These are phyloP conservation scores for Scorias spongiosa DNA, from an alignment of 2,329 filamentous ascomycete species.

Conservation along the genomic window DNA sequence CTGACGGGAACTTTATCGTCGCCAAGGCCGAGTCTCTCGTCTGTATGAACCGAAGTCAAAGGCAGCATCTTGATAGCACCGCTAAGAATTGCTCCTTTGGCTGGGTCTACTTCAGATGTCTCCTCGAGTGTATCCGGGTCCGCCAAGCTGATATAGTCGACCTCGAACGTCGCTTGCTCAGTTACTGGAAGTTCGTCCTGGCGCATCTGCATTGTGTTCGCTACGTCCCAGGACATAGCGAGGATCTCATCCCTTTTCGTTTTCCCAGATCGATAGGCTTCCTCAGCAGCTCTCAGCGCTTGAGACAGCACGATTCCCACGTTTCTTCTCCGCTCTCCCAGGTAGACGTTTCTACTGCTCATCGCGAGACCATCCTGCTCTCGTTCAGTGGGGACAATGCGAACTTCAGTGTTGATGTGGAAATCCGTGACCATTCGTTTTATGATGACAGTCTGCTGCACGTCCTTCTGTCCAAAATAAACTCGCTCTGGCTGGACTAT, in stretches of 20 bases:
- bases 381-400: slow-evolving; percentile 58
- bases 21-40: slow-evolving; percentile 58
- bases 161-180: slow-evolving; percentile 56
- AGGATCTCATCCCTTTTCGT: slow-evolving; percentile 52
- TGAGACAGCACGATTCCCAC: slow-evolving; percentile 58
- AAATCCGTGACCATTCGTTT: slow-evolving; percentile 79
- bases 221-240: slow-evolving; percentile 49
- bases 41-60: slow-evolving; percentile 51
- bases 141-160: slow-evolving; percentile 86
- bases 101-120: slow-evolving; percentile 52
- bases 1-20: slow-evolving; percentile 62
- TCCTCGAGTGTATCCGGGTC: slow-evolving; percentile 76
- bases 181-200: slow-evolving; percentile 46
- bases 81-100: slow-evolving; percentile 67
- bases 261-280: slow-evolving; percentile 42
- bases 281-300: slow-evolving; percentile 56
- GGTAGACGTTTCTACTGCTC: slow-evolving; percentile 86
- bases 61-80: slow-evolving; percentile 83
- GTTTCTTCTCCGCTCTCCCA: slow-evolving; percentile 57
- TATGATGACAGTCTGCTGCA: slow-evolving; percentile 89
- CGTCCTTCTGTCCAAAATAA: slow-evolving; percentile 95
- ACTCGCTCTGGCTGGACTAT: slow-evolving; percentile 63
- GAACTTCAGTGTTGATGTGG: slow-evolving; percentile 58
- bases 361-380: slow-evolving; percentile 74
- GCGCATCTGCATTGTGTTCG: slow-evolving; percentile 38